Evolutionary conservation across 202 grass and related monocot genomes (phyloP), one percentile per base, ranked within the genome.

Genomic region (Dendrocalamus latiflorus): DNA sequence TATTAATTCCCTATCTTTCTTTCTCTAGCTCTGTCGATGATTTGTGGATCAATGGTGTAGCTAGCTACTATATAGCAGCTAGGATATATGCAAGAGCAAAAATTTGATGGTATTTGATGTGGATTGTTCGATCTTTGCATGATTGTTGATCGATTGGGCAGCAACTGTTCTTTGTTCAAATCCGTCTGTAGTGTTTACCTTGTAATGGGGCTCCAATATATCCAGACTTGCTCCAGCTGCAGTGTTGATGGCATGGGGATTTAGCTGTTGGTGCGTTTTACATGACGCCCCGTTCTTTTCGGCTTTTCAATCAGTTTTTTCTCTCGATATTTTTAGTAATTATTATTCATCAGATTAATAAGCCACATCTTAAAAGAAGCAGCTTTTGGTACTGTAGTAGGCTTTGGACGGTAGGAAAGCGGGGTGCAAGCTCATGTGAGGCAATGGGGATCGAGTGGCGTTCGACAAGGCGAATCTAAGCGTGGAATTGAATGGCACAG

Each of bases 41-140:
- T 63, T 63, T 64, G 34, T 86, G 37, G 10, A 51, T 13, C 18
- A 2, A 55, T 43, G 43, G 42, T 75, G 80, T 72, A 64, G 44
- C 60, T 53, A 53, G 43, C 56, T 33, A 77, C 75, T 83, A 14
- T 69, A 74, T 69, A 60, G n/a, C 25, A 28, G 28, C 67, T 90
- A 86, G 88, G 74, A 79, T 26, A 20, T 50, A 49, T 79, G 74
- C 16, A 76, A 39, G 75, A 47, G 36, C 80, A 87, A 87, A 45
- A 48, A 79, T 79, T 74, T 51, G 59, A 70, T 70, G 80, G 70
- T 90, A 90, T 90, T 87, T 90, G 84, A 71, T 87, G 88, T 90
- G 75, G 84, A 80, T 65, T 68, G 30, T 60, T 83, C 68, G 10
- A 79, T 90, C 68, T 83, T 79, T 6, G 11, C 43, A 90, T 75